These are phyloP conservation scores for Boeremia lycopersici DNA, from an alignment of 2,329 filamentous ascomycete genomes.

Conservation along the genomic window DNA sequence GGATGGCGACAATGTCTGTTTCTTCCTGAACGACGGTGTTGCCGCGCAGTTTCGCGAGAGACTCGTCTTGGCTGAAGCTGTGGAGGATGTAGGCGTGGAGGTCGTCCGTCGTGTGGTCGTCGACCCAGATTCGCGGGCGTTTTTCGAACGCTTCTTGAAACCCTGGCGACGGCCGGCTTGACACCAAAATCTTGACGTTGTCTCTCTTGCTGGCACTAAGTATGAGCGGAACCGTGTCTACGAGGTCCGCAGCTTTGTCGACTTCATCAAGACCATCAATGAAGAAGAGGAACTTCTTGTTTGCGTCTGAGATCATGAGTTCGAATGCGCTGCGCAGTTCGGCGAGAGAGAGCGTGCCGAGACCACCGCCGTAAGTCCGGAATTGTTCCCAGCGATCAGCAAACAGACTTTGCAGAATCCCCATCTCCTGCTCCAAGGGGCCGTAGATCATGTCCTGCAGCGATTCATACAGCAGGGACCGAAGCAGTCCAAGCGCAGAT, in stretches of 20 bases:
- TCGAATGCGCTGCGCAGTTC: conserved; percentile 35
- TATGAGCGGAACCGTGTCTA: conserved; percentile 24
- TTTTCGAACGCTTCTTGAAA: conserved; percentile 33
- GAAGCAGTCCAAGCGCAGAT: conserved; percentile 30
- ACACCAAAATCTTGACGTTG: conserved; percentile 42
- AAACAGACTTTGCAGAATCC: conserved; percentile 34
- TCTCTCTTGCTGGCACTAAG: conserved; percentile 27
- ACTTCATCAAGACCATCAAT: conserved; percentile 41
- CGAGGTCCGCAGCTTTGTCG: conserved; percentile 30
- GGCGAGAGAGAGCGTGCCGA: conserved; percentile 26
- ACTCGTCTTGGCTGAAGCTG: conserved; percentile 24
- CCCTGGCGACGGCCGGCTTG: conserved; percentile 30
- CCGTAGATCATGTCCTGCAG: conserved; percentile 43
- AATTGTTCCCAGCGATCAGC: conserved; percentile 39
- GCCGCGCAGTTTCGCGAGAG: conserved; percentile 27
- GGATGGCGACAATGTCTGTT: conserved; percentile 23
- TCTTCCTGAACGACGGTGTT: conserved; percentile 31
- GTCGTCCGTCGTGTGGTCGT: conserved; percentile 28
- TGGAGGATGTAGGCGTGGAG: conserved; percentile 27
- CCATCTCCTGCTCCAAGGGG: conserved; percentile 32
- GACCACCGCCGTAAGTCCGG: conserved; percentile 34
- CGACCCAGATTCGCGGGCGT: conserved; percentile 28
- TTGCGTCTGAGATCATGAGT: conserved; percentile 32
- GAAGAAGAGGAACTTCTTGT: conserved; percentile 42
- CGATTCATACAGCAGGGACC: conserved; percentile 38